phyloP scores from a whole-genome alignment of 306 rosid species.

The Abrus precatorius region DNA sequence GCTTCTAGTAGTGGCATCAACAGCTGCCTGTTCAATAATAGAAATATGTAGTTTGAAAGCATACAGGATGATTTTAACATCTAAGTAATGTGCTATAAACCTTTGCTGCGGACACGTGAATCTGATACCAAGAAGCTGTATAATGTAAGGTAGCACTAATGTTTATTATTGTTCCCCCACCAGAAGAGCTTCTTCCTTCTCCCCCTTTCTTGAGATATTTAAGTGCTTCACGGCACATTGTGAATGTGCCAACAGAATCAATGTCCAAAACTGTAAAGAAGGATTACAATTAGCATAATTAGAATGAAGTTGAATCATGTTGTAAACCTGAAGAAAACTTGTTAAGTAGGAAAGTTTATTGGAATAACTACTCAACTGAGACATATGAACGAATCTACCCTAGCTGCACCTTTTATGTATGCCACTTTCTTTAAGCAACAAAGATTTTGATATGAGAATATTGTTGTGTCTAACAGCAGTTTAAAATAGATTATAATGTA shows the following conservation, averaged over 20 bases:
- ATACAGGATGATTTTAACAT: conserved; percentile 27
- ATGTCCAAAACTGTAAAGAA: conserved; percentile 85
- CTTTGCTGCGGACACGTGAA: conserved; percentile 97
- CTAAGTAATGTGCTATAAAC: conserved; percentile 52
- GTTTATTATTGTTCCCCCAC: conserved; percentile 80
- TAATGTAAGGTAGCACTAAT: conserved; percentile 93
- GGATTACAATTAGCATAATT: conserved; percentile 25
- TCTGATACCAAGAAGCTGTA: conserved; percentile 92
- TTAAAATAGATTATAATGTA: not conserved
- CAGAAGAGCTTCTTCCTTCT: conserved; percentile 68
- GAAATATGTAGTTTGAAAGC: not conserved
- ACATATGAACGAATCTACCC: conserved; percentile 29
- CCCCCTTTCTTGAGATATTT: conserved; percentile 95
- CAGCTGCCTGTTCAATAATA: conserved; percentile 78
- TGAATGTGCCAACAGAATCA: conserved; percentile 96
- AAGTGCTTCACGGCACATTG: conserved; percentile 91
- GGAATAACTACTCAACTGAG: conserved; percentile 9
- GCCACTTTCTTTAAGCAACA: not conserved
- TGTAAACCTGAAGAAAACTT: not conserved
- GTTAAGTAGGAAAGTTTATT: not conserved
- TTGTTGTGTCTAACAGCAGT: not conserved
- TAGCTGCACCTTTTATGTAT: not conserved
- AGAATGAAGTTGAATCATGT: not conserved
- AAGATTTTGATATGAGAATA: not conserved
- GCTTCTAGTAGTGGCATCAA: conserved; percentile 92